Percentiles rank a stretch among this genome's conserved stretches.
These are phyloP conservation scores for Cornus florida DNA, from an alignment of 148 eudicot genomes.

Conservation along the genomic window DNA sequence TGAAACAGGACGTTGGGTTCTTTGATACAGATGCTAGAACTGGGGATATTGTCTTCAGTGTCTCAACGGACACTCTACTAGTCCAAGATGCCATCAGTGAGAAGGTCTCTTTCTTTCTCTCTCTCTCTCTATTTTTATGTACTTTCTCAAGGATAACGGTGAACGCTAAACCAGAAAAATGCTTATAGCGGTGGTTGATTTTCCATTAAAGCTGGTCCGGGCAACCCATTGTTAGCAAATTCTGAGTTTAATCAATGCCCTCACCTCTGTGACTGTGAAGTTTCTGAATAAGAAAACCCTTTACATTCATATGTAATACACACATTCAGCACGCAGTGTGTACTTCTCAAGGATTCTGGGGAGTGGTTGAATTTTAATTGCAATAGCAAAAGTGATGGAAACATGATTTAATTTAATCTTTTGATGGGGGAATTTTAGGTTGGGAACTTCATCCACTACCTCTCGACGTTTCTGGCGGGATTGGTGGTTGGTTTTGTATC, in stretches of 20 bases:
- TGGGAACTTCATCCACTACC: conserved; percentile 96
- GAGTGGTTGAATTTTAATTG: no score
- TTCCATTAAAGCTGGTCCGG: conserved; percentile 15
- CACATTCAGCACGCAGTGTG: no score
- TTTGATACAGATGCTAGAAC: conserved; percentile 99
- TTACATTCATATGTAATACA: no score
- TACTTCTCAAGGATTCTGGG: no score
- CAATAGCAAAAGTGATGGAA: no score
- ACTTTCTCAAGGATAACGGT: not conserved
- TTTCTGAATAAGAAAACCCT: no score
- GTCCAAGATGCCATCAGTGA: conserved; percentile 99
- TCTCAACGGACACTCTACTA: conserved; percentile 95
- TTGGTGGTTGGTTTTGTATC: conserved; percentile 99
- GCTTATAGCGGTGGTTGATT: conserved; percentile 13
- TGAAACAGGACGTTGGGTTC: conserved; percentile 96
- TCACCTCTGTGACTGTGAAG: not conserved
- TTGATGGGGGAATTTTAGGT: conserved; percentile 47
- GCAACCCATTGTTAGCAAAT: not conserved
- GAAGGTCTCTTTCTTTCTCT: conserved; percentile 49
- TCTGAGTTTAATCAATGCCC: conserved; percentile 7
- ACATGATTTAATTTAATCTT: not conserved
- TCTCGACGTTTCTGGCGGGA: conserved; percentile 96
- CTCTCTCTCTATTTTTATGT: not conserved
- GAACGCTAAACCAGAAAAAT: not conserved
- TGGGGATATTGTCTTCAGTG: conserved; percentile 95